Evolutionary conservation across 2,329 filamentous ascomycete genomes (phyloP).

Genomic region (Cercospora zeae-maydis): DNA sequence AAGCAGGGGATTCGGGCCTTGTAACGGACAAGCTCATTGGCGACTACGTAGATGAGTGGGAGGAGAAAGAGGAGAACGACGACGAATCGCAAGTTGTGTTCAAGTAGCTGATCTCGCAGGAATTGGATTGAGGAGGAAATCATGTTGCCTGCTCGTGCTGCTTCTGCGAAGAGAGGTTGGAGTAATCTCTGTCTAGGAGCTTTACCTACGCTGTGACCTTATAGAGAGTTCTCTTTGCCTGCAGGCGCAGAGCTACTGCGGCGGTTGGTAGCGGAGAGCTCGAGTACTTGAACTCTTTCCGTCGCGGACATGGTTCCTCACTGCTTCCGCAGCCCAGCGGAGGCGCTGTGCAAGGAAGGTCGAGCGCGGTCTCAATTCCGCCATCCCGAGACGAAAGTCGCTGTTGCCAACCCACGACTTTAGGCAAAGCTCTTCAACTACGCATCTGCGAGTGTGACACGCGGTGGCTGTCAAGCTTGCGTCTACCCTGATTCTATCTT

Average conservation of each 20-base stretch:
- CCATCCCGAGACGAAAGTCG: background rate
- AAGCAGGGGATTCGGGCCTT: slow-evolving; percentile 40
- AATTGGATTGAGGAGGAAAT: slow-evolving; percentile 3
- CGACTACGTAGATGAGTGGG: slow-evolving; percentile 36
- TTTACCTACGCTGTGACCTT: background rate
- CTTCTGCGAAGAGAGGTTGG: background rate
- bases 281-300: slow-evolving; percentile 8
- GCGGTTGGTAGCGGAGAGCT: background rate
- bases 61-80: slow-evolving; percentile 28
- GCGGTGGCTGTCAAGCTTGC: background rate
- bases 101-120: slow-evolving; percentile 6
- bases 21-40: slow-evolving; percentile 36
- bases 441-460: no score
- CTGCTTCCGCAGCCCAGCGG: background rate
- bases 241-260: background rate
- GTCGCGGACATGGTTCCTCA: slow-evolving; percentile 4
- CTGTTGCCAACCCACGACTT: background rate
- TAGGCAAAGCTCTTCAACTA: background rate
- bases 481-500: background rate
- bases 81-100: background rate
- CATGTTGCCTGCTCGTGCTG: slow-evolving; percentile 5
- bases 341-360: background rate
- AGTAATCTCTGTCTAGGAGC: background rate
- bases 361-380: background rate
- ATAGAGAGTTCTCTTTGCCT: background rate